These are phyloP conservation scores for Plasmodium ovale DNA, from an alignment of 169 alveolate species.

Conservation along the genomic window DNA sequence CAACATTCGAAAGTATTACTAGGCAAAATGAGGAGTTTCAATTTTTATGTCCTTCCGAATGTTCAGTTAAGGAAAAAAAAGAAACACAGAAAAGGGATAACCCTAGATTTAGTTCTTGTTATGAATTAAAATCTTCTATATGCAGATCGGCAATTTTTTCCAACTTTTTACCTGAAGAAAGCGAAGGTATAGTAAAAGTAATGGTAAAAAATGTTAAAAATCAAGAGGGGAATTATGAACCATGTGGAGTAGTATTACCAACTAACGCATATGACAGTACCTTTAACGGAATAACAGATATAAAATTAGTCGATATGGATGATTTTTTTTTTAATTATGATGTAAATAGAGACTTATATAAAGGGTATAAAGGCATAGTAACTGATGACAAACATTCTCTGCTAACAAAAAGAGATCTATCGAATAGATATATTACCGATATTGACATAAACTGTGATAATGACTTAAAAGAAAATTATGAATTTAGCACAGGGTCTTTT, in stretches of 20 bases:
- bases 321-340: slow-evolving; percentile 64
- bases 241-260: slow-evolving; percentile 54
- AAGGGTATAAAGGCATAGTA: slow-evolving; percentile 72
- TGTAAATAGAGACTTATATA: slow-evolving; percentile 24
- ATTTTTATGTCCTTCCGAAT: slow-evolving; percentile 54
- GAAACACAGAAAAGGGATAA: background rate
- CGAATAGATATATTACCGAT: slow-evolving; percentile 59
- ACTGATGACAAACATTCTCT: slow-evolving; percentile 72
- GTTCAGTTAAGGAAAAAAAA: background rate
- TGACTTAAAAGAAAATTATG: slow-evolving; percentile 48
- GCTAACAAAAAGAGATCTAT: slow-evolving; percentile 48
- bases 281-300: slow-evolving; percentile 71
- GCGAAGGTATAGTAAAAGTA: slow-evolving; percentile 45
- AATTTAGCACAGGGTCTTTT: slow-evolving; percentile 61
- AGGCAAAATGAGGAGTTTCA: slow-evolving; percentile 43
- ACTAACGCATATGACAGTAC: slow-evolving; percentile 22
- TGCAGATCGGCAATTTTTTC: slow-evolving; percentile 56
- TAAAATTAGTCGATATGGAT: slow-evolving; percentile 69
- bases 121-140: slow-evolving; percentile 25
- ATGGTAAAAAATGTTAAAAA: slow-evolving; percentile 13
- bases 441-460: slow-evolving; percentile 59
- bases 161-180: slow-evolving; percentile 21
- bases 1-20: slow-evolving; percentile 42
- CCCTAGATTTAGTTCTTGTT: background rate
- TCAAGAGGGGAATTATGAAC: slow-evolving; percentile 29